These are phyloP conservation scores for Rosa chinensis DNA, from an alignment of 306 rosid species.

Conservation along the genomic window DNA sequence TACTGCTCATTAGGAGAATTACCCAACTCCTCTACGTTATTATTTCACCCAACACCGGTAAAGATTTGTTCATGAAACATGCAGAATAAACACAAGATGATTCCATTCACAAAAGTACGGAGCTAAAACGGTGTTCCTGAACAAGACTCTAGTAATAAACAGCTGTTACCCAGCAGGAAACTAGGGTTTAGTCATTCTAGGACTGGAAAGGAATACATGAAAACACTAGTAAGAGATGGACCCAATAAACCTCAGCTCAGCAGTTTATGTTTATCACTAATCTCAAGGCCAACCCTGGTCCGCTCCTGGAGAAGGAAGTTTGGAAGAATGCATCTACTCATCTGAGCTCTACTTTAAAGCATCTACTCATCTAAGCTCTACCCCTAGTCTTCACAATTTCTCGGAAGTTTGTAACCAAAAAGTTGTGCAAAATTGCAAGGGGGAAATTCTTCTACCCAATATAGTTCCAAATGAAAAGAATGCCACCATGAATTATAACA, in stretches of 20 bases:
- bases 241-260: not conserved
- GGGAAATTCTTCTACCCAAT: not conserved
- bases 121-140: not conserved
- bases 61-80: too few relatives aligned
- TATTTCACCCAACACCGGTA: too few relatives aligned
- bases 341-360: not conserved
- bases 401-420: not conserved
- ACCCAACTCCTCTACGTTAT: not conserved
- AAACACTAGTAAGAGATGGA: too few relatives aligned
- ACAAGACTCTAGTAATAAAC: not conserved
- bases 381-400: not conserved
- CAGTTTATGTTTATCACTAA: not conserved
- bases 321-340: not conserved
- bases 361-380: not conserved
- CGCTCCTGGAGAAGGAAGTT: not conserved
- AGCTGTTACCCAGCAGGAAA: too few relatives aligned
- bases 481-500: slow-evolving; percentile 22
- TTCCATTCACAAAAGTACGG: not conserved
- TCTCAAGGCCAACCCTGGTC: not conserved
- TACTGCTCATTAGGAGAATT: not conserved
- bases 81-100: not conserved
- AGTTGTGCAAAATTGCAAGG: not conserved
- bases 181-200: too few relatives aligned
- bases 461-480: slow-evolving; percentile 20
- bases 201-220: too few relatives aligned